Conservation (phyloP, 257 asterid species). For the Catharanthus roseus region DNA sequence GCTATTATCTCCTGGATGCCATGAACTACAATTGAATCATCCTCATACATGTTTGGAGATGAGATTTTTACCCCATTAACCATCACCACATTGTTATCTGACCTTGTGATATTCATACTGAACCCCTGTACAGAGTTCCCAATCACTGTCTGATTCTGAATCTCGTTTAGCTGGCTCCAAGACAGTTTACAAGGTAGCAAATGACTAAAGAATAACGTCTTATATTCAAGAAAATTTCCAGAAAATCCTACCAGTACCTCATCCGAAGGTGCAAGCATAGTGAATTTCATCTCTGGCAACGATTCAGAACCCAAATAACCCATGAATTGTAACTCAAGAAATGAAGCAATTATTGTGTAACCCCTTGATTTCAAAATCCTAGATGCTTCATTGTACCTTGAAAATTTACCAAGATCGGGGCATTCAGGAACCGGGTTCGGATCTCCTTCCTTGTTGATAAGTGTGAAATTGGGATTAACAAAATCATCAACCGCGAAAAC, state of each 20-base stretch:
- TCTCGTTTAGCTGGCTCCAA: conserved; percentile 44
- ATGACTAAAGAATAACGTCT: conserved; percentile 57
- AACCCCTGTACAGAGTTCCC: conserved; percentile 43
- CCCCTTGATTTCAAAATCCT: conserved; percentile 57
- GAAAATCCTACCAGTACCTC: conserved; percentile 38
- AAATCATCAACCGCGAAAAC: conserved; percentile 52
- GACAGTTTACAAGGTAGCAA: conserved; percentile 50
- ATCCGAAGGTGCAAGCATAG: conserved; percentile 69
- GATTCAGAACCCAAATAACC: conserved; percentile 32
- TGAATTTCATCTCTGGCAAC: conserved; percentile 29
- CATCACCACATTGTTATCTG: conserved; percentile 27
- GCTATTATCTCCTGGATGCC: conserved; percentile 50
- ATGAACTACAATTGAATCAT: conserved; percentile 55
- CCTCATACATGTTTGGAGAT: conserved; percentile 56
- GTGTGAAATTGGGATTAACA: conserved; percentile 38
- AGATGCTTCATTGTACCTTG: conserved; percentile 42
- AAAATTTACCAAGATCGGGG: conserved; percentile 28
- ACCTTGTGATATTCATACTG: conserved; percentile 34
- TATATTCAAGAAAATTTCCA: conserved; percentile 41
- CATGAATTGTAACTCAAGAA: conserved; percentile 64
- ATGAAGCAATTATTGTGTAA: conserved; percentile 53
- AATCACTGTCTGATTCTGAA: conserved; percentile 39
- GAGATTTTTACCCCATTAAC: conserved; percentile 59
- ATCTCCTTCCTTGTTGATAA: not conserved
- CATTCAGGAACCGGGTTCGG: conserved; percentile 20